A percentile compares a stretch with the other conserved stretches of the same genome.
Evolutionary conservation across 371 early-diverging fungal genomes (phyloP).

Genomic region (Rhizopus sp.): DNA sequence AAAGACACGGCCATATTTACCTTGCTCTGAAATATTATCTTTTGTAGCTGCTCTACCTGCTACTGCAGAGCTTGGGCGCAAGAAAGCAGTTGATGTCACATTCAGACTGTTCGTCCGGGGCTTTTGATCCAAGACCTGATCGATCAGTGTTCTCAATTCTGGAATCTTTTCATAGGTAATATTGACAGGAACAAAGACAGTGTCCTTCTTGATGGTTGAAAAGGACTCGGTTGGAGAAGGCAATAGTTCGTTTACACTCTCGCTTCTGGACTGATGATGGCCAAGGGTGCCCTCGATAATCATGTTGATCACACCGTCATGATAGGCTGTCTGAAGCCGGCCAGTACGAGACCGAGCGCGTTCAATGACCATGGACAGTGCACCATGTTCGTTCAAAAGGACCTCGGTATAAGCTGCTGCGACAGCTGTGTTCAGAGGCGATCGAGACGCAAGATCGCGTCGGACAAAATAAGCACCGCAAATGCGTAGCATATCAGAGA

Average conservation of each 20-base stretch:
- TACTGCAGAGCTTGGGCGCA: constrained; percentile 42
- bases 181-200: constrained; percentile 44
- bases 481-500: constrained; percentile 52
- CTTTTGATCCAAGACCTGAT: constrained; percentile 54
- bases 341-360: constrained; percentile 51
- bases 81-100: constrained; percentile 23
- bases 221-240: constrained; percentile 8
- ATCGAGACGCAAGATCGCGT: constrained; percentile 39
- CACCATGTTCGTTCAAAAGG: constrained; percentile 45
- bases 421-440: constrained; percentile 47
- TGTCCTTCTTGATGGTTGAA: constrained; percentile 24
- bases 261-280: constrained; percentile 22
- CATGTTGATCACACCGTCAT: constrained; percentile 50
- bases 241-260: background rate
- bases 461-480: constrained; percentile 51
- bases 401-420: constrained; percentile 50
- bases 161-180: constrained; percentile 55
- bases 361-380: constrained; percentile 48
- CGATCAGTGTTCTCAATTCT: constrained; percentile 43
- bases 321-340: constrained; percentile 38
- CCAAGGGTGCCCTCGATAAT: constrained; percentile 43
- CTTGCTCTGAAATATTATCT: constrained; percentile 27
- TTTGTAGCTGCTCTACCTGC: constrained; percentile 31
- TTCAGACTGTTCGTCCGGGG: constrained; percentile 20
- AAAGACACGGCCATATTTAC: constrained; percentile 49